Base-by-base conservation (phyloP, 352 stramenopile species). In the Phytopythium litorale region DNA sequence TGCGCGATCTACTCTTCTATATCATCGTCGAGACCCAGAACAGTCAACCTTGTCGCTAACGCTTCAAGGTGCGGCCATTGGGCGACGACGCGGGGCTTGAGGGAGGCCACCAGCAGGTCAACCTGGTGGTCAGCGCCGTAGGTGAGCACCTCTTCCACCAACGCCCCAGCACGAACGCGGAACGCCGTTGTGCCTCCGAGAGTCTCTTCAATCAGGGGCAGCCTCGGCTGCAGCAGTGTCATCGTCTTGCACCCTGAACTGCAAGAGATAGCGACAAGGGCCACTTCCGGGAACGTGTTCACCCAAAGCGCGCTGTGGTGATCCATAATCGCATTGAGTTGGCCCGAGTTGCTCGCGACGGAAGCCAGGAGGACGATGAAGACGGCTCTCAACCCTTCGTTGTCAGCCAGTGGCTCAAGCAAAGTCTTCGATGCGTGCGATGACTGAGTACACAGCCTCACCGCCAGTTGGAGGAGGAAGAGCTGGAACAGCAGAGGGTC, bases 281-380 rank as follows among this genome's bases (percentile, higher is more conserved):
- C 62, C 11, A 54, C 52, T 7, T 30, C 57, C 0, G 65, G 40
- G 30, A 78, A 72, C 18, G 63, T 49, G 46, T 78, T 78, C 23
- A 81, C 56, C 73, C 73, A 81, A 15, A 76, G n/a, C 1, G 70
- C 78, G 42, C 56, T 64, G 56, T 68, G 71, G 28, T 48, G 33
- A 5, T 8, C 19, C 13, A 78, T 30, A 3, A 71, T 32, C 0
- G 13, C 38, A 3, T 74, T 60, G 3, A 72, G 45, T 3, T 68
- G 65, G 45, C 64, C 33, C 13, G 63, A 65, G 23, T 68, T 58
- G n/a, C 23, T 54, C 9, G 56, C 55, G 8, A 43, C 33, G 11
- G 51, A 45, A 32, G 57, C 59, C 35, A 73, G 16, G 0, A 77
- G 53, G 7, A 64, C 45, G 16, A 70, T 5, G 7, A 81, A 78